Evolutionary conservation across 148 eudicot genomes (phyloP).

Genomic region (Euryodendron excelsum): DNA sequence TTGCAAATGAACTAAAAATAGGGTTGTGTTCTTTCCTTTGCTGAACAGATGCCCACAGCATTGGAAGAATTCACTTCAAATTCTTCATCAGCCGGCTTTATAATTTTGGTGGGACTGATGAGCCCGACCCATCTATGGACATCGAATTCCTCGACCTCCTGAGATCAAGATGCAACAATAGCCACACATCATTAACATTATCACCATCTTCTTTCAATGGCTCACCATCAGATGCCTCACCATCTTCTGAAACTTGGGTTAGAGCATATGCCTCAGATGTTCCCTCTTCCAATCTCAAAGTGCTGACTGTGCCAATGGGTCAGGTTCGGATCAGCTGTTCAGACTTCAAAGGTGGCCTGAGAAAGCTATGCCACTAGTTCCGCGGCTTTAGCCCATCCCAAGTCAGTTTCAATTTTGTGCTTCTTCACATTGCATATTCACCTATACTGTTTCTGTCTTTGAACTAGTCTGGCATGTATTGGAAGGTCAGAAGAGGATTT

Average conservation of each 20-base stretch:
- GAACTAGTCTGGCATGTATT: background rate
- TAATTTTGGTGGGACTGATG: slow-evolving; percentile 28
- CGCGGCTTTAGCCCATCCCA: too few species aligned
- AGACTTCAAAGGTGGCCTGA: slow-evolving; percentile 34
- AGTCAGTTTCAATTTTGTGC: background rate
- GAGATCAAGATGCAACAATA: slow-evolving; percentile 42
- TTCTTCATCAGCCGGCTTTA: slow-evolving; percentile 39
- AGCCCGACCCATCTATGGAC: slow-evolving; percentile 37
- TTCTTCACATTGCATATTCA: background rate
- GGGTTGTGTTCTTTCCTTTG: background rate
- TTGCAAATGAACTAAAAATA: background rate
- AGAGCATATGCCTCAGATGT: slow-evolving; percentile 52
- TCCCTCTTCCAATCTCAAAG: slow-evolving; percentile 38
- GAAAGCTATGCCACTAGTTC: too few species aligned
- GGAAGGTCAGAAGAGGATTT: background rate
- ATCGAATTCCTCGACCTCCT: slow-evolving; percentile 29
- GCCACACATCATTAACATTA: slow-evolving; percentile 8
- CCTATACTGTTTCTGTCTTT: background rate
- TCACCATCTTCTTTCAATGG: background rate
- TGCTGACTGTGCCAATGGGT: slow-evolving; percentile 43
- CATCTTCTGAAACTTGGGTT: slow-evolving; percentile 43
- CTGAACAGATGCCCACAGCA: slow-evolving; percentile 26
- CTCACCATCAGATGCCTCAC: background rate
- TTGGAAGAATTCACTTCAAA: slow-evolving; percentile 50
- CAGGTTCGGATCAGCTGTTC: slow-evolving; percentile 46